These are phyloP conservation scores for Ceratobasidium theobromae DNA, from an alignment of 1,284 basidiomycete species.

Conservation along the genomic window DNA sequence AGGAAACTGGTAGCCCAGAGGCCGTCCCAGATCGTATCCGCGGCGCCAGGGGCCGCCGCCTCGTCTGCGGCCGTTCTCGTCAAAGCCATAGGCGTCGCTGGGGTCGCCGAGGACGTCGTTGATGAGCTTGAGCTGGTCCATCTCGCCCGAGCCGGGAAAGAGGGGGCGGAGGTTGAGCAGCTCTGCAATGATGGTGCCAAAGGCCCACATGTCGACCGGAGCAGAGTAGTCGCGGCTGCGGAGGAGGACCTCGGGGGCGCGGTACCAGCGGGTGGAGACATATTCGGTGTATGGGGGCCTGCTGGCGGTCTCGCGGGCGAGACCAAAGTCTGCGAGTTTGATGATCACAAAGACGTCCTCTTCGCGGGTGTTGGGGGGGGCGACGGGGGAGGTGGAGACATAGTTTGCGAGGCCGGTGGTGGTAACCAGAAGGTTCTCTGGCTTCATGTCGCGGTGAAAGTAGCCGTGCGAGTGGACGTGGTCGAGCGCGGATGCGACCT, in stretches of 20 bases:
- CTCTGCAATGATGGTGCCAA: slow-evolving; percentile 98
- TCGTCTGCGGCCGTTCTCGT: slow-evolving; percentile 64
- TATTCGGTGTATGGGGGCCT: slow-evolving; percentile 97
- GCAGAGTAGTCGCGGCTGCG: slow-evolving; percentile 90
- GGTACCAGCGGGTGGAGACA: slow-evolving; percentile 98
- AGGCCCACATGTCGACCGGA: slow-evolving; percentile 99
- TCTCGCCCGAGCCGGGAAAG: slow-evolving; percentile 95
- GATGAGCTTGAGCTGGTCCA: slow-evolving; percentile 91
- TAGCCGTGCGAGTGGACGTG: slow-evolving; percentile 94
- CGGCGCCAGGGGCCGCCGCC: slow-evolving; percentile 89
- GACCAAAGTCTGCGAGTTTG: slow-evolving; percentile 98
- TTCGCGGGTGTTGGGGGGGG: slow-evolving; percentile 64
- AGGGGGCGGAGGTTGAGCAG: slow-evolving; percentile 92
- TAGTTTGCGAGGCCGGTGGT: slow-evolving; percentile 97
- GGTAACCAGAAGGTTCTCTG: slow-evolving; percentile 99
- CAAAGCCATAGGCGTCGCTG: slow-evolving; percentile 71
- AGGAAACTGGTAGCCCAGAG: slow-evolving; percentile 87
- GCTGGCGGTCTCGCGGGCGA: slow-evolving; percentile 88
- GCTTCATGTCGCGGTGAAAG: slow-evolving; percentile 99
- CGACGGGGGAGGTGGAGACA: slow-evolving; percentile 67
- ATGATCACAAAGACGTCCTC: slow-evolving; percentile 96
- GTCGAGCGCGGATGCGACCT: slow-evolving; percentile 86
- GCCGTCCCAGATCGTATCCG: slow-evolving; percentile 84
- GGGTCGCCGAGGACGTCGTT: slow-evolving; percentile 94
- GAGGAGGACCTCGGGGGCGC: slow-evolving; percentile 95